phyloP scores from a whole-genome alignment of 345 rosid species.

The Lepidium aucheri region DNA sequence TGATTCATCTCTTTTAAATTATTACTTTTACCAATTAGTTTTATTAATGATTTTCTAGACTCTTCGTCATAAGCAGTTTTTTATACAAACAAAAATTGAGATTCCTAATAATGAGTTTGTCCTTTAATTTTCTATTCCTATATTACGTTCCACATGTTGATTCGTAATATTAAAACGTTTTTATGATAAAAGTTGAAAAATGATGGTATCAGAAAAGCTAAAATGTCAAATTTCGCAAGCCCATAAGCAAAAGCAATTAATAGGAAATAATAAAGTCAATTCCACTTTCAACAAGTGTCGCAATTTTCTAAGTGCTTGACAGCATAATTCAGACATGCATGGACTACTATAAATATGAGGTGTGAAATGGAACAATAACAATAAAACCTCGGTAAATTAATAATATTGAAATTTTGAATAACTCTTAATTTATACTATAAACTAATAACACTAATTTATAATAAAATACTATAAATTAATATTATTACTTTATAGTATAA shows the following conservation, averaged over 20 bases:
- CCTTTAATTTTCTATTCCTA: neutral
- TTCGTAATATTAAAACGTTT: neutral
- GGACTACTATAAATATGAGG: neutral
- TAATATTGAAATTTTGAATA: no score
- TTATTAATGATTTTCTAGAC: no score
- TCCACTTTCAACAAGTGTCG: neutral
- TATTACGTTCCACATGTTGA: neutral
- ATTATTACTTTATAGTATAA: no score
- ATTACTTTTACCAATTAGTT: neutral
- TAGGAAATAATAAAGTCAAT: neutral
- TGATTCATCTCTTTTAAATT: neutral
- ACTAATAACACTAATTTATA: no score
- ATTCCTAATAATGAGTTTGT: neutral
- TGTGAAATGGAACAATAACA: neutral
- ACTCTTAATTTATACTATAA: no score
- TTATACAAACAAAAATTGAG: no score
- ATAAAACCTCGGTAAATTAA: no score
- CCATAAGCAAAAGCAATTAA: neutral
- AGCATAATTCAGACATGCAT: neutral
- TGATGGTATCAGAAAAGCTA: neutral
- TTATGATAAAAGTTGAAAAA: neutral
- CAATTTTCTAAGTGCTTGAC: neutral
- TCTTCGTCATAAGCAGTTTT: no score
- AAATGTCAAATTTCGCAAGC: conserved; percentile 13
- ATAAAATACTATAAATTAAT: no score